Conservation (phyloP, 139 green algal genomes). For the Helicosporidium sp. region DNA sequence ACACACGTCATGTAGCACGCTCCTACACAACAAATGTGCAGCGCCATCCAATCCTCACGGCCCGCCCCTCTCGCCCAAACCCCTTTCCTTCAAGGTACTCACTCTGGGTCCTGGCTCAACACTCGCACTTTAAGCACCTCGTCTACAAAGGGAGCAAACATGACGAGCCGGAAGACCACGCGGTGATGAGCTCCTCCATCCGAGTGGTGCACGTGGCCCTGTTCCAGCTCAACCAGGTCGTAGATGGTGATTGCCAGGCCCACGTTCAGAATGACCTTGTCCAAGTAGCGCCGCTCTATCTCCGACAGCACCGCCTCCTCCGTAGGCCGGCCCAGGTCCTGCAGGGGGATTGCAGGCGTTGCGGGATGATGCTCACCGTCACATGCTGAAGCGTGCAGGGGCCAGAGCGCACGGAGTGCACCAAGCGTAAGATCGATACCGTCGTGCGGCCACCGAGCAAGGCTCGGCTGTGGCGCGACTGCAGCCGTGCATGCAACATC, state of each 20-base stretch:
- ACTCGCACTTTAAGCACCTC: background rate
- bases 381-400: background rate
- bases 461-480: too few relatives aligned
- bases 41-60: background rate
- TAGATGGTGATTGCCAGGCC: slow-evolving; percentile 73
- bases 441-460: background rate
- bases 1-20: too few relatives aligned
- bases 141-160: slow-evolving; percentile 21
- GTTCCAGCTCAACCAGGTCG: slow-evolving; percentile 54
- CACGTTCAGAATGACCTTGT: slow-evolving; percentile 45
- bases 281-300: slow-evolving; percentile 45
- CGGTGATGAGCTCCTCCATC: slow-evolving; percentile 57
- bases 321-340: slow-evolving; percentile 41
- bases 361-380: background rate
- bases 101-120: slow-evolving; percentile 24
- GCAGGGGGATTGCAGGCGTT: background rate
- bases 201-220: slow-evolving; percentile 59
- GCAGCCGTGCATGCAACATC: background rate
- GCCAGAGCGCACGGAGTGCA: background rate
- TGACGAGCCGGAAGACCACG: slow-evolving; percentile 53
- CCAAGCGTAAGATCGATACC: background rate
- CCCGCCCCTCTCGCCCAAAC: background rate
- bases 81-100: slow-evolving; percentile 5
- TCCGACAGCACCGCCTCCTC: slow-evolving; percentile 44
- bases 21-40: background rate